Base-by-base conservation (phyloP, 83 land plant genomes). In the Picea mariana region DNA sequence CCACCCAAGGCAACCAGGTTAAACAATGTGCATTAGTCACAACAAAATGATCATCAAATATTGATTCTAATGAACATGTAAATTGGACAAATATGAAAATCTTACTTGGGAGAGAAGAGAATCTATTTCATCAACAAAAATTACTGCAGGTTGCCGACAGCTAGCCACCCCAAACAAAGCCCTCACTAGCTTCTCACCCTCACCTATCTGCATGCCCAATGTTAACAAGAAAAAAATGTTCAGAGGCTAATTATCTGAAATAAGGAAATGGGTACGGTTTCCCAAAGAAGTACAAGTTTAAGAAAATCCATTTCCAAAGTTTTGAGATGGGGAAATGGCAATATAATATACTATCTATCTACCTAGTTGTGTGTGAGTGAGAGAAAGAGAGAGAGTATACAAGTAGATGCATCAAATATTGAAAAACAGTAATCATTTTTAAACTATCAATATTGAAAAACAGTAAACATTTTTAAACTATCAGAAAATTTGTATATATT, bases 81-180 rank as follows among this genome's bases (percentile, higher is more conserved):
- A 75, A 47, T 49, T 75, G 71, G 44, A 79, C 15, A 62, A 60
- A 61, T 9, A 15, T 79, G 16, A 62, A 20, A 31, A n/a, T 16
- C 15, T 60, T 79, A 94, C 99, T 93, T 98, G 99, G 81, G 99
- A 98, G 23, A 98, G 87, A 69, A 98, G 92, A 9, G 99, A 98
- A 86, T 98, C 99, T 77, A 98, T 93, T 84, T 98, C 99, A 88
- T 98, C 99, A 75, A 98, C 98, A 86, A 98, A 98, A n/a, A 98
- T 98, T 21, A 98, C 99, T 80, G 99, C 99, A 68, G 99, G 99
- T 83, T 98, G 99, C 34, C 98, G 98, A 79, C 99, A 98, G 78
- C 97, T 89, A 21, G 99, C 99, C 83, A 98, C 99, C 65, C 96
- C 99, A 94, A 98, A 98, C 59, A 98, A 90, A 31, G 99, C 99